Base-by-base conservation (phyloP, 495 filamentous ascomycete genomes). In the Penicillium steckii region DNA sequence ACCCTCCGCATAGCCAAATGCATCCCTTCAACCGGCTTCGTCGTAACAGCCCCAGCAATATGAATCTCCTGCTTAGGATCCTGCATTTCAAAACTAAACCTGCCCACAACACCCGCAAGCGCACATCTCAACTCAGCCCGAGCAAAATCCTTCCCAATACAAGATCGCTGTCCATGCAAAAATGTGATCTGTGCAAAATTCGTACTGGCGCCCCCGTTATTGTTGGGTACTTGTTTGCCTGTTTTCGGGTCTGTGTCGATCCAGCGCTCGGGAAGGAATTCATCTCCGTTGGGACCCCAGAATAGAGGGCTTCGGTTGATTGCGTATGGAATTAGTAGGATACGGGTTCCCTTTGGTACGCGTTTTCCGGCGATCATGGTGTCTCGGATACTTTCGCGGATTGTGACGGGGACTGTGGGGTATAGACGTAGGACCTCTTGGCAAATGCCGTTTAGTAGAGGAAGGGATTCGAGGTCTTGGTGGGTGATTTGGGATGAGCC, bases 1-100 rank as follows among this genome's bases (percentile, higher is more conserved):
- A 91, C 62, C 29, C 79, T 65, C 56, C 66, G 81, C 62, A 84
- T 75, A 61, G 69, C 76, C 44, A 89, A 68, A 64, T 79, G 72
- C 77, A 93, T 70, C 8, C 88, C 88, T 24, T 81, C 81, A 3
- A 70, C 70, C 1, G 87, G 87, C 61, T 80, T 85, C 6, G 80
- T 77, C 8, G 87, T 91, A 19, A 90, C 70, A 17, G 81, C 81
- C 1, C 80, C 78, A 45, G 79, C 83, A 50, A 87, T 81, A 23
- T 74, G 57, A 22, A 90, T 64, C 56, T 83, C 82, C 52, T 72
- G 71, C 66, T 85, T 77, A 46, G 77, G 71, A 58, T 87, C 79
- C 44, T 81, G 69, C 65, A 89, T 82, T 66, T 83, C 79, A 52
- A 79, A 65, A 26, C 33, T 49, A 59, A 67, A 75, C 33, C 64